Base-by-base conservation (phyloP, 495 filamentous ascomycete genomes). In the Apodospora peruviana region DNA sequence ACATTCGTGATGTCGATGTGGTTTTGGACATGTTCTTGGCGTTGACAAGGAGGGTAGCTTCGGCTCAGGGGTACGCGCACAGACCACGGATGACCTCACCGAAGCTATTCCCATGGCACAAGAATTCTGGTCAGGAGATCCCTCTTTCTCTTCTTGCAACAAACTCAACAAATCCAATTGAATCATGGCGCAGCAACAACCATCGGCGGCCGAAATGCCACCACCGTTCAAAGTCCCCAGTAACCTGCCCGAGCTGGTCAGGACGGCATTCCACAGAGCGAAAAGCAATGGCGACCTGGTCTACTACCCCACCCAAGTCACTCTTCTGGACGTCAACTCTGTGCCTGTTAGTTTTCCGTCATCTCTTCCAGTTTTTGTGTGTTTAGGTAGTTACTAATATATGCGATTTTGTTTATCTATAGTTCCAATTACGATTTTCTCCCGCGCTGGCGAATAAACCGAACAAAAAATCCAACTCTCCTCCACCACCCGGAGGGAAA, bases 371-470 rank as follows among this genome's bases (percentile, higher is more conserved):
- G 9, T 9, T 12, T 5, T 27, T 14, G 57, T 19, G 2, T 18
- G 41, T 21, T 4, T 19, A 41, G 27, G 1, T 32, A 40, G 17
- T 19, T 21, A 8, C 18, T 29, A 12, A 12, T 5, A 0, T 21
- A n/a, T 38, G 1, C 22, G 19, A 14, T 17, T 23, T 19, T 22
- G 11, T 10, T n/a, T 42, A 38, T 45, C 37, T 2, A 24, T 19
- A 35, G 65, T 91, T 85, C 64, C 86, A 91, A 74, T 71, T 91
- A 17, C 83, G 86, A 35, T 91, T 82, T 68, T 88, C 86, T 45
- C 87, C 87, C 2, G 74, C 85, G 4, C 80, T 94, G 3, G 79
- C 81, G 24, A 80, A 83, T 50, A 93, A 91, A 60, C 85, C 86
- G 5, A 73, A 70, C 27, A 32, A 32, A 32, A 32, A 32, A 14